Base-by-base conservation (phyloP, 169 alveolate genomes). In the Perkinsus chesapeaki region DNA sequence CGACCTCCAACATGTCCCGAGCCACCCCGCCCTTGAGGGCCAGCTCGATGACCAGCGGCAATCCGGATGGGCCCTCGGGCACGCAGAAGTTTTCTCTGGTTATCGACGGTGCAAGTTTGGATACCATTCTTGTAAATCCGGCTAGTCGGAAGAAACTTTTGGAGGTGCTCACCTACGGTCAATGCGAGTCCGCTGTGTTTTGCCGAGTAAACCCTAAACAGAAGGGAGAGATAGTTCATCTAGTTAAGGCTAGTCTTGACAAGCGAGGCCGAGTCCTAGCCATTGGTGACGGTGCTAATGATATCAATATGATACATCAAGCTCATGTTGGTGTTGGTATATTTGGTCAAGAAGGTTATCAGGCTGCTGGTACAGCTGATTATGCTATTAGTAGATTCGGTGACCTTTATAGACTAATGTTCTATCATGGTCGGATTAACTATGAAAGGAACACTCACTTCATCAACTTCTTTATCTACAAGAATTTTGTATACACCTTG, bases 201-300 rank as follows among this genome's bases (percentile, higher is more conserved):
- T 98, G 99, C 91, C 96, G 99, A 95, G 99, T 98, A 34, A 97
- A 99, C 0, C 99, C 99, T 10, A 97, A 97, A 93, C 98, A 99
- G 95, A 99, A 99, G 95, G 98, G 98, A 39, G 97, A 97, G 95
- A 91, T 94, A 27, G 96, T 95, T 39, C 95, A 90, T 92, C 98
- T 98, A 91, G 99, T 98, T 48, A 39, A 43, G 9, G 39, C 93
- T 20, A 12, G 94, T 73, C 38, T 38, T 31, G 47, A 48, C 39
- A 27, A 72, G 92, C 91, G 97, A 39, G 95, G 97, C 73, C 95
- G 96, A 73, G 95, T 97, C 94, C 91, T 97, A 92, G 98, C 99
- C 39, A 96, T 98, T 39, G 99, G 99, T 16, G 99, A 99, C 95
- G 99, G 99, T 31, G 99, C 99, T 38, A 99, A 99, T 96, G 99